Percentiles rank a stretch among this genome's conserved stretches.
Evolutionary conservation across 306 rosid species (phyloP).

Genomic region (Prinsepia uniflora): DNA sequence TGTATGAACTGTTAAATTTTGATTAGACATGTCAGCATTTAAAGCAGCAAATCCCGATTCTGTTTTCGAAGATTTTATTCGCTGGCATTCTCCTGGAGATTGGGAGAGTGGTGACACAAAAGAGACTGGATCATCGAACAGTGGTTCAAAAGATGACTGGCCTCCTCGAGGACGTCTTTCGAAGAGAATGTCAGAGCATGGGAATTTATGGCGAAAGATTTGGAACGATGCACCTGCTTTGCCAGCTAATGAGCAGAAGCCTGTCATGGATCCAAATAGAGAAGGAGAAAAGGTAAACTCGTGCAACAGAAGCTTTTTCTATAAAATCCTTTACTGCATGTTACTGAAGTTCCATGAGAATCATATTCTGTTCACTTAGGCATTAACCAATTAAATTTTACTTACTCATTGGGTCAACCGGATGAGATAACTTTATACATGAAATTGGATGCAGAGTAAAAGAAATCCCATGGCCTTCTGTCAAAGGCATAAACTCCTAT

Average conservation of each 20-base stretch:
- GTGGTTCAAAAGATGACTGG: constrained; percentile 49
- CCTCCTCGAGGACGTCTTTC: constrained; percentile 86
- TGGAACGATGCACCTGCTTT: constrained; percentile 73
- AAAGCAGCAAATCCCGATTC: constrained; percentile 96
- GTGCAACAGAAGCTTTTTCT: constrained; percentile 2
- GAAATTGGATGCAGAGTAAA: background rate
- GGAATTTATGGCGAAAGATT: constrained; percentile 82
- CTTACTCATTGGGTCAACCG: background rate
- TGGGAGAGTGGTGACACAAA: constrained; percentile 59
- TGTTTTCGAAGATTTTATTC: constrained; percentile 87
- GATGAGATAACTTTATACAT: background rate
- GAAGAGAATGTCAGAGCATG: constrained; percentile 93
- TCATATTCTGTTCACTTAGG: background rate
- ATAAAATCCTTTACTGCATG: background rate
- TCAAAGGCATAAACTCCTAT: background rate
- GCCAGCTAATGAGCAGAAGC: constrained; percentile 86
- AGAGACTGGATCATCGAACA: constrained; percentile 39
- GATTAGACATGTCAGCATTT: constrained; percentile 90
- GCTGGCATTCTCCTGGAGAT: constrained; percentile 99
- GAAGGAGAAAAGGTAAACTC: constrained; percentile 87
- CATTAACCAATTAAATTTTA: background rate
- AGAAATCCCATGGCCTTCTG: background rate
- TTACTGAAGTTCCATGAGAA: background rate
- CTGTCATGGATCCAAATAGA: constrained; percentile 84
- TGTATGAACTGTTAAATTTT: constrained; percentile 32